phyloP scores from a whole-genome alignment of 768 basidiomycete genomes.

The Rhodotorula graminis region DNA sequence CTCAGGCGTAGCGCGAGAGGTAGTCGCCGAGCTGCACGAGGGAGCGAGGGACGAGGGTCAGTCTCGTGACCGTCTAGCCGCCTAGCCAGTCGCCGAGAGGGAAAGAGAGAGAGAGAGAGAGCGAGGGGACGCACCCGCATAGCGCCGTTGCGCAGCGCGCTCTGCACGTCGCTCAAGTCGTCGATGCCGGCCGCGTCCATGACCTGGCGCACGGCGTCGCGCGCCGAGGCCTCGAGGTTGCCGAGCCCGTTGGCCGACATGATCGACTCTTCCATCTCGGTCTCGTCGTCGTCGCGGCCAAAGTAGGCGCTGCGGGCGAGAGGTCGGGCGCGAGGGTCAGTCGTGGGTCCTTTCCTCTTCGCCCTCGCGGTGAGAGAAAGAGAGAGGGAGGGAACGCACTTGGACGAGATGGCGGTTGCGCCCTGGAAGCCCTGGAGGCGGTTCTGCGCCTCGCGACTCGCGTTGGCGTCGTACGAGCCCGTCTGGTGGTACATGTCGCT shows the following conservation, averaged over 20 bases:
- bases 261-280: slow-evolving; percentile 52
- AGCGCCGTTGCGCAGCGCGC: slow-evolving; percentile 71
- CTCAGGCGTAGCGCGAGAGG: slow-evolving; percentile 27
- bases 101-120: not conserved
- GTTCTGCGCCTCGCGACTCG: slow-evolving; percentile 68
- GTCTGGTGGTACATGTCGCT: slow-evolving; percentile 97
- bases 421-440: slow-evolving; percentile 82
- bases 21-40: slow-evolving; percentile 25
- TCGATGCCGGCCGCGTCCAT: slow-evolving; percentile 49
- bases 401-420: slow-evolving; percentile 65
- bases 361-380: not conserved
- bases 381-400: not conserved
- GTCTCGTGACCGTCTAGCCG: too few relatives aligned
- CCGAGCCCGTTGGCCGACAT: slow-evolving; percentile 54
- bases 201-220: slow-evolving; percentile 67
- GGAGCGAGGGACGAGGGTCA: not conserved
- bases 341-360: too few relatives aligned
- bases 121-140: slow-evolving; percentile 63
- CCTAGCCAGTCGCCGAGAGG: too few relatives aligned
- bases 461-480: slow-evolving; percentile 71
- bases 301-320: slow-evolving; percentile 65
- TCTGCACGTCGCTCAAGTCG: slow-evolving; percentile 65
- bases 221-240: slow-evolving; percentile 61
- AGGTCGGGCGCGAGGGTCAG: not conserved
- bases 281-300: slow-evolving; percentile 62